Evolutionary conservation across 2,329 filamentous ascomycete species (phyloP).

Genomic region (Paraphaeosphaeria minitans): DNA sequence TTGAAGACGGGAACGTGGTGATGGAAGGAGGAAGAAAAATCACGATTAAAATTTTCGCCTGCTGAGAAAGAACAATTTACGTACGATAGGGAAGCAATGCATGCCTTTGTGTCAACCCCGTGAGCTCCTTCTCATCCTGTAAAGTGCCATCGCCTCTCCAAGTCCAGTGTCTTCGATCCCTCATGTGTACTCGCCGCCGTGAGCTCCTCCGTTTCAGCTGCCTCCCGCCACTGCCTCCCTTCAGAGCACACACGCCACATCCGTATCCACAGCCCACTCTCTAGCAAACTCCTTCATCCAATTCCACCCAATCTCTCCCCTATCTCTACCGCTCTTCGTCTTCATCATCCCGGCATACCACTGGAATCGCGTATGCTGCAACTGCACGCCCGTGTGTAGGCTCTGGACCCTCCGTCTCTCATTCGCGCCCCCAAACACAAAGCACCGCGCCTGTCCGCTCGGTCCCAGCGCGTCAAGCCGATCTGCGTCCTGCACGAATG

Average conservation of each 20-base stretch:
- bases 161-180: too few species aligned
- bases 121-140: too few species aligned
- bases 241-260: slow-evolving; percentile 2
- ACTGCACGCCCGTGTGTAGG: slow-evolving; percentile 15
- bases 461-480: slow-evolving; percentile 84
- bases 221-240: too few species aligned
- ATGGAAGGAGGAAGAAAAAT: too few species aligned
- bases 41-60: too few species aligned
- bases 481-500: slow-evolving; percentile 88
- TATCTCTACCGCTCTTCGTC: slow-evolving; percentile 21
- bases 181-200: too few species aligned
- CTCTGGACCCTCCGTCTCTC: slow-evolving; percentile 54
- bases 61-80: too few species aligned
- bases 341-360: slow-evolving; percentile 25
- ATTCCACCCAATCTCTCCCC: slow-evolving; percentile 22
- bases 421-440: slow-evolving; percentile 71
- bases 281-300: slow-evolving; percentile 17
- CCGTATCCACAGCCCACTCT: slow-evolving; percentile 10
- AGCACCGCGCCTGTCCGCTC: slow-evolving; percentile 77
- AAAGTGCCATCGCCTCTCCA: too few species aligned
- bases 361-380: slow-evolving; percentile 18
- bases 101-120: too few species aligned
- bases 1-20: too few species aligned
- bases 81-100: too few species aligned
- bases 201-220: background rate